Base-by-base conservation (phyloP, 1,139 yeast species). In the Protomyces inouyei region DNA sequence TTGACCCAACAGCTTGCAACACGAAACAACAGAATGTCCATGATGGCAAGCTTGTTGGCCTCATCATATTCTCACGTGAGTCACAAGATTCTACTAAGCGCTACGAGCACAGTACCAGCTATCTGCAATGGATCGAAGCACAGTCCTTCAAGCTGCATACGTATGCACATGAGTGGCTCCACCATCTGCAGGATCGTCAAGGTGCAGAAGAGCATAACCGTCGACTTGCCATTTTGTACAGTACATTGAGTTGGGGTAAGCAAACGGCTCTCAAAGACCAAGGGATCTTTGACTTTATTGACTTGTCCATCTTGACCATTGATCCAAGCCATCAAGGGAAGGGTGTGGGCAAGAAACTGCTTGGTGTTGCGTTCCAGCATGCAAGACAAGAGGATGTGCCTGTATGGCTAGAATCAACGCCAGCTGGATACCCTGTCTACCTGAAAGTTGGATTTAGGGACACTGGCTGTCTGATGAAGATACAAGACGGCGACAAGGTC, bases 401-500 rank as follows among this genome's bases (percentile, higher is more conserved):
- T n/a, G 28, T 45, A 8, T 59, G 53, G 32, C 52, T 59, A 1
- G 63, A 59, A 52, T 51, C 56, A 9, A 59, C 52, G 16, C 51
- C 10, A 10, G 40, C 16, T 10, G 63, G 63, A n/a, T 52, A 59
- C 45, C 57, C 52, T 10, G 43, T 52, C 52, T 59, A 59, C 45
- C 28, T 37, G 2, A 59, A 59, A 52, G n/a, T n/a, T 5, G 63
- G 57, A 12, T 59, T 59, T n/a, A 14, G 3, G 4, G 57, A 59
- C 23, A 37, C 46, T 12, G 57, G 57, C n/a, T 48, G 37, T n/a
- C 25, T 43, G 54, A 21, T 56, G 43, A 14, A 6, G 16, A 28
- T 38, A 36, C 18, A 46, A 35, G 43, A 32, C 8, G 54, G 60
- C n/a, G 37, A 32, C 36, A 10, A 16, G 54, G 38, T 56, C 1